These are phyloP conservation scores for Aciculoconidium aculeatum DNA, from an alignment of 805 yeast genomes.

Conservation along the genomic window DNA sequence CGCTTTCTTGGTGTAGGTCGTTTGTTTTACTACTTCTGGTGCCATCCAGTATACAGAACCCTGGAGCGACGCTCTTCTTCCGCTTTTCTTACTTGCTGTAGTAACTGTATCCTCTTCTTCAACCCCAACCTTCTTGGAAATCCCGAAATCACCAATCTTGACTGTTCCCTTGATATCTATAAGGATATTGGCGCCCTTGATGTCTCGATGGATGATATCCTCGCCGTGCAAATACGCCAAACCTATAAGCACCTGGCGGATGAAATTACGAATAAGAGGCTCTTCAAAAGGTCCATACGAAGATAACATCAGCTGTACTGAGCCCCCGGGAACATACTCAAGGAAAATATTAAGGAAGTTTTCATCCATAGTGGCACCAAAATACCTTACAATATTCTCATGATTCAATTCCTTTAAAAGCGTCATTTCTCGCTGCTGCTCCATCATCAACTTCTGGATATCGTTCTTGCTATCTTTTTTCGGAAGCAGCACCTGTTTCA, in stretches of 20 bases:
- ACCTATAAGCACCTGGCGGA: constrained; percentile 72
- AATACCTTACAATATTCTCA: constrained; percentile 86
- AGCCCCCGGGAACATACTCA: constrained; percentile 40
- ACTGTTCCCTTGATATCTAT: constrained; percentile 78
- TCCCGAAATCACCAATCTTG: constrained; percentile 84
- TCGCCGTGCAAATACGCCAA: constrained; percentile 67
- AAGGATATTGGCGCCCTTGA: constrained; percentile 82
- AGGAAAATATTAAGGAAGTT: constrained; percentile 68
- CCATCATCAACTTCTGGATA: constrained; percentile 50
- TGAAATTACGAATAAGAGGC: constrained; percentile 63
- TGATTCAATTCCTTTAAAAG: constrained; percentile 76
- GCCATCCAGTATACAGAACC: constrained; percentile 99
- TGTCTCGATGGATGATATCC: constrained; percentile 79
- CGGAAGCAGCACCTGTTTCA: constrained; percentile 82
- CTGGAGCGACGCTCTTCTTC: constrained; percentile 73
- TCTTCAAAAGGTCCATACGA: constrained; percentile 81
- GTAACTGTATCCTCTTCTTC: constrained; percentile 19
- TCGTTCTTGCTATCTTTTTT: constrained; percentile 30
- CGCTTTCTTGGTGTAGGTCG: constrained; percentile 84
- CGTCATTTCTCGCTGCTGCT: constrained; percentile 79
- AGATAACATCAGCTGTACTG: constrained; percentile 57
- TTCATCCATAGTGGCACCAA: constrained; percentile 79
- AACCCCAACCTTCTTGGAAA: constrained; percentile 43
- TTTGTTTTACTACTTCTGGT: constrained; percentile 94
- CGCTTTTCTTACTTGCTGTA: constrained; percentile 19